Evolutionary conservation across 805 yeast species (phyloP), one percentile per base, ranked within the genome.

Genomic region (Cyberlindnera nakhonratchasimensis): DNA sequence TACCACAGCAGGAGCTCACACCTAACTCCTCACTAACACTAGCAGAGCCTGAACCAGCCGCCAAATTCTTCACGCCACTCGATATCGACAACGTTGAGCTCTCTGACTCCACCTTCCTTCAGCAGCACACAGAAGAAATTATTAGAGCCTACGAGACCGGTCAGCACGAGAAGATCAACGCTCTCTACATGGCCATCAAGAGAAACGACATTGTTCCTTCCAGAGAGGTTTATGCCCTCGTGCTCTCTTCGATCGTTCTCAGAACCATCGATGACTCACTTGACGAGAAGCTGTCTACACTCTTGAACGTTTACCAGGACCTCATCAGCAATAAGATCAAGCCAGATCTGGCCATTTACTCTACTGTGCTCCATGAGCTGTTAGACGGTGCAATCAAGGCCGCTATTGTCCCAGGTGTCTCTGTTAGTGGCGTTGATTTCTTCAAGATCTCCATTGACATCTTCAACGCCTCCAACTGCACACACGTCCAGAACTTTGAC

Each of bases 281-380:
- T 6, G 88, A 84, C 57, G 73, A 72, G 34, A 75, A 74, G 55
- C 67, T 84, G 57, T 82, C 86, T 2, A 76, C 73, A 40, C 58
- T 84, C 44, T 63, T 84, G 48, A 80, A 78, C 17, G 79, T 82
- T 26, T 84, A 84, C 56, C 85, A 84, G 38, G 89, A 82, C 52
- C 64, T 82, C 57, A 66, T 84, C 29, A 55, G 74, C 19, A 68
- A 71, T 49, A 69, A 67, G 46, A 46, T 77, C 29, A 80, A 76
- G 55, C 93, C 93, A 14, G 68, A 72, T 20, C 53, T 58, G 31
- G 66, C 65, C 16, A 81, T 86, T 7, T 83, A 77, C 59, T 66
- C 74, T 51, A 58, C 75, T 3, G 71, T 75, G 5, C 64, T 84
- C 34, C 61, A 64, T 18, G 71, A 75, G 23, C 65, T 84, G 21